Conservation (phyloP, 2,329 filamentous ascomycete species). For the Alternaria atra region DNA sequence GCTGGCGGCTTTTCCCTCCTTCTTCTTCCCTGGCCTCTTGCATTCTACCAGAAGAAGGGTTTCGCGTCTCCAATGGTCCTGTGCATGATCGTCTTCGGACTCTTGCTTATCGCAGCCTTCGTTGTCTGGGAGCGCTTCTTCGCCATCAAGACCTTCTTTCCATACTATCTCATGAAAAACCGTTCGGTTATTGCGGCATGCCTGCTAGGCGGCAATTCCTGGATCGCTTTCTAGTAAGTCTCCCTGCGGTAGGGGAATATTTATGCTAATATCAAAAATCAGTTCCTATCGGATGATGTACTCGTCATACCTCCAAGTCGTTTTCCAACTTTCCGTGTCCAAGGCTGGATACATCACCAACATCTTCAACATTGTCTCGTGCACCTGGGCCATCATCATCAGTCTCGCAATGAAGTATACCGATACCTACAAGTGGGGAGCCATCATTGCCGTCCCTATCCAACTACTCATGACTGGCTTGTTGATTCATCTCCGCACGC, state of each 20-base stretch:
- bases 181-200: constrained; percentile 62
- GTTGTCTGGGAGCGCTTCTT: constrained; percentile 50
- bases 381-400: constrained; percentile 28
- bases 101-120: constrained; percentile 45
- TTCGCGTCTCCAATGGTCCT: constrained; percentile 51
- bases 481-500: constrained; percentile 40
- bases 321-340: constrained; percentile 31
- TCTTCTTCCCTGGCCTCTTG: constrained; percentile 72
- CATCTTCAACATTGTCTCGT: constrained; percentile 35
- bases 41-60: constrained; percentile 29
- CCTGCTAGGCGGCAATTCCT: constrained; percentile 39
- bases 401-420: constrained; percentile 30
- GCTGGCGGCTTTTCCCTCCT: constrained; percentile 68
- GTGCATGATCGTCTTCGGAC: constrained; percentile 48
- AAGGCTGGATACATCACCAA: constrained; percentile 33
- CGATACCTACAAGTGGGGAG: constrained; percentile 36
- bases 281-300: constrained; percentile 45
- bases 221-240: constrained; percentile 37
- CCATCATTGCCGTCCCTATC: constrained; percentile 32
- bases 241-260: not conserved
- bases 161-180: constrained; percentile 57
- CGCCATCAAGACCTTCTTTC: constrained; percentile 52
- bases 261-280: not conserved
- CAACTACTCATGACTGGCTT: constrained; percentile 36
- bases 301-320: constrained; percentile 52